A percentile compares a stretch with the other conserved stretches of the same genome.
phyloP scores from a whole-genome alignment of 495 filamentous ascomycete genomes.

The Glonium stellatum region DNA sequence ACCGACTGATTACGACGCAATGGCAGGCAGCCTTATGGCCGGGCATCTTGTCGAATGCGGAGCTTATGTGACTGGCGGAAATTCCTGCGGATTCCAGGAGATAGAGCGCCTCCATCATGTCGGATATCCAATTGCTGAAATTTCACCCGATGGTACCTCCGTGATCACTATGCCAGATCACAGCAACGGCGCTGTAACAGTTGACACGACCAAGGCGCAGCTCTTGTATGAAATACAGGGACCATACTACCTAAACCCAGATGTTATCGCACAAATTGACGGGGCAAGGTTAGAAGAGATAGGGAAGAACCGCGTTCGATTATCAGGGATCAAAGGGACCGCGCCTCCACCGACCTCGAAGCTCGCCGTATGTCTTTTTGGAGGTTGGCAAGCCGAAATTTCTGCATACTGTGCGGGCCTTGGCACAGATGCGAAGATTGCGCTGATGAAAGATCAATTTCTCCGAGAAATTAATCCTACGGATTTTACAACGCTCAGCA shows the following conservation, averaged over 20 bases:
- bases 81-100: too few relatives aligned
- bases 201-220: constrained; percentile 17
- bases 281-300: constrained; percentile 8
- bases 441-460: constrained; percentile 19
- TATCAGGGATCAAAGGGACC: constrained; percentile 13
- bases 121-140: constrained; percentile 19
- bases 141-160: constrained; percentile 4
- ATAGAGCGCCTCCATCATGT: background rate
- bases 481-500: constrained; percentile 18
- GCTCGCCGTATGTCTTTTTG: constrained; percentile 12
- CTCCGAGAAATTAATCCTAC: constrained; percentile 7
- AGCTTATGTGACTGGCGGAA: constrained; percentile 24
- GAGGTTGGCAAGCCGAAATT: constrained; percentile 18
- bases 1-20: constrained; percentile 18
- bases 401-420: constrained; percentile 13
- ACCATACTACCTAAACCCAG: constrained; percentile 17
- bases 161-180: constrained; percentile 19
- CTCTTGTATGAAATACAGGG: constrained; percentile 22
- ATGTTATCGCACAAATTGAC: constrained; percentile 11
- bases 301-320: constrained; percentile 5
- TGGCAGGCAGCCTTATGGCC: constrained; percentile 29
- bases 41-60: constrained; percentile 34
- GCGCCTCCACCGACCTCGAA: constrained; percentile 14
- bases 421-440: constrained; percentile 10
- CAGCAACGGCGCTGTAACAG: constrained; percentile 14